Percentiles rank a stretch among this genome's conserved stretches.
Conservation (phyloP, 495 filamentous ascomycete genomes). For the Tuber umbilicatum region DNA sequence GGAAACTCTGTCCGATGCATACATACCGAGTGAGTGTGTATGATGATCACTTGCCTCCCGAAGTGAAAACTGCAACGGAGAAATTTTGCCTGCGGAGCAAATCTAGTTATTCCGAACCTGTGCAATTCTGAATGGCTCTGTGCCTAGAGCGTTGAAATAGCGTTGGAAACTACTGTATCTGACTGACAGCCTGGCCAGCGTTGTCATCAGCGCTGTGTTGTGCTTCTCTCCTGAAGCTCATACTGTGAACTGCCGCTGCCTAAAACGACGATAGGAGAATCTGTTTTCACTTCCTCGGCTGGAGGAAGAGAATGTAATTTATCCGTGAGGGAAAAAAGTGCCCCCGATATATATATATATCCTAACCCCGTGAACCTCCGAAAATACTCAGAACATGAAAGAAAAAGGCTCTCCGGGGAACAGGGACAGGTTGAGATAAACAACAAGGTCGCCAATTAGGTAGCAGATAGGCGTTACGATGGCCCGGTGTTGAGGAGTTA, state of each 20-base stretch:
- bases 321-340: background rate
- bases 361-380: background rate
- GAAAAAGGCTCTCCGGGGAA: background rate
- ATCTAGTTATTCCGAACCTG: no score
- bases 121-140: background rate
- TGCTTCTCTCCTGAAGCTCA: background rate
- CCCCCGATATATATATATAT: background rate
- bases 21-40: background rate
- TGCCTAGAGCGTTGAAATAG: background rate
- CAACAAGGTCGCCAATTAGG: background rate
- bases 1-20: background rate
- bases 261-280: background rate
- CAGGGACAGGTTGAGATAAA: background rate
- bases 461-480: background rate
- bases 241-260: background rate
- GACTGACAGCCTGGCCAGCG: background rate
- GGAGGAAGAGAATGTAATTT: background rate
- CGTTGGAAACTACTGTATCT: background rate
- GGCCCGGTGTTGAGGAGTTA: background rate
- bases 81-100: no score
- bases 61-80: no score
- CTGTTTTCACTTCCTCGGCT: background rate
- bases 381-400: background rate
- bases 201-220: background rate
- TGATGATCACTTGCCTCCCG: background rate